Conservation (phyloP, 805 yeast species). For the Suhomyces faveliae region DNA sequence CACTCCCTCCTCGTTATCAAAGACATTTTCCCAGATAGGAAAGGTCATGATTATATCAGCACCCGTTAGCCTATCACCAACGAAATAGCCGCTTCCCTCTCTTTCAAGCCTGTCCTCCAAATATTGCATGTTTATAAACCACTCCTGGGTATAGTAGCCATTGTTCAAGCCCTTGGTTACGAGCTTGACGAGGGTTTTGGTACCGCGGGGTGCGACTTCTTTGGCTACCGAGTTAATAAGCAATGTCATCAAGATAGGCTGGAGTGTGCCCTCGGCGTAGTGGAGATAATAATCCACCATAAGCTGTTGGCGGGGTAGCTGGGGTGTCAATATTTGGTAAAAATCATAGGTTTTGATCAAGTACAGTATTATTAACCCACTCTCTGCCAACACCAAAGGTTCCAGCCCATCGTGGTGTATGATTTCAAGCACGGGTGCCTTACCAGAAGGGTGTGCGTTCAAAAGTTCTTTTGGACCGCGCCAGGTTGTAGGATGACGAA, state of each 20-base stretch:
- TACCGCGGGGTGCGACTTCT: constrained; percentile 46
- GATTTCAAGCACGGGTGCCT: constrained; percentile 56
- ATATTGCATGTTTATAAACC: constrained; percentile 35
- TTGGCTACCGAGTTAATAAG: constrained; percentile 42
- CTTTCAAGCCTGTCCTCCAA: constrained; percentile 39
- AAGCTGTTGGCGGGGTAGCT: constrained; percentile 27
- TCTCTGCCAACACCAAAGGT: constrained; percentile 33
- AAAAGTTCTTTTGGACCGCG: constrained; percentile 43
- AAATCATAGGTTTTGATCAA: constrained; percentile 37
- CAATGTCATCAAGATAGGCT: constrained; percentile 42
- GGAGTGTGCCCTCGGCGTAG: constrained; percentile 63
- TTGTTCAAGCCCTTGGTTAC: constrained; percentile 47
- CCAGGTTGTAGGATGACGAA: constrained; percentile 46
- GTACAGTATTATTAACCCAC: constrained; percentile 40
- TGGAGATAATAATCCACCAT: constrained; percentile 51
- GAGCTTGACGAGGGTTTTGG: constrained; percentile 42
- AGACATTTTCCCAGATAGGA: constrained; percentile 40
- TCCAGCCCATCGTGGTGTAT: constrained; percentile 36
- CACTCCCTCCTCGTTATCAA: constrained; percentile 37
- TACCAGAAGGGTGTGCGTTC: constrained; percentile 61
- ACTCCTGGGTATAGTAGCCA: constrained; percentile 50
- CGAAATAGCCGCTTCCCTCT: constrained; percentile 41
- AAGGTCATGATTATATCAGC: constrained; percentile 57
- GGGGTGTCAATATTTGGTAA: constrained; percentile 24
- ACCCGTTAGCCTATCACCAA: constrained; percentile 49